A percentile compares a stretch with the other conserved stretches of the same genome.
Evolutionary conservation across 352 stramenopile genomes (phyloP).

Genomic region (Pythium plurisporium): DNA sequence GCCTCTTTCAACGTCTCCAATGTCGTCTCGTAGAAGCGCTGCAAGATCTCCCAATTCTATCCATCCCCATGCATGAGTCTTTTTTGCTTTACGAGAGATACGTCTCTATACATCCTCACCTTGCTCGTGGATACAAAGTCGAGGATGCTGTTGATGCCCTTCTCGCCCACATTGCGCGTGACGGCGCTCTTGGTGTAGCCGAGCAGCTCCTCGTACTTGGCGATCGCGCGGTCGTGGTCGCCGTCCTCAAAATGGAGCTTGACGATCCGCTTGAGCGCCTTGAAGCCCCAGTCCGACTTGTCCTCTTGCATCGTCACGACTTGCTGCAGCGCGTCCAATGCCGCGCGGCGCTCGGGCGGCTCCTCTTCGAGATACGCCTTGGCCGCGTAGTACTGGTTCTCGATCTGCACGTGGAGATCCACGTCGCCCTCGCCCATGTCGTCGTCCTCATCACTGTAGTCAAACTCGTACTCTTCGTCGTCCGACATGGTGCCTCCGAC

Average conservation of each 20-base stretch:
- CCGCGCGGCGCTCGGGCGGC: slow-evolving; percentile 29
- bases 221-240: slow-evolving; percentile 68
- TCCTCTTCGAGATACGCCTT: slow-evolving; percentile 78
- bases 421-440: slow-evolving; percentile 81
- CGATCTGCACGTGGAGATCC: slow-evolving; percentile 84
- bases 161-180: slow-evolving; percentile 92
- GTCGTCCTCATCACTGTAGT: slow-evolving; percentile 91
- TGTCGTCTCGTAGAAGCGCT: slow-evolving; percentile 84
- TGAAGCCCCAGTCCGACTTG: slow-evolving; percentile 89
- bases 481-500: slow-evolving; percentile 48
- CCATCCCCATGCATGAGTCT: no score
- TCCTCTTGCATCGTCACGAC: slow-evolving; percentile 47
- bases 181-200: slow-evolving; percentile 86
- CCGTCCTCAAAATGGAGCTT: slow-evolving; percentile 88
- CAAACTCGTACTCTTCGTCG: slow-evolving; percentile 86
- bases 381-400: slow-evolving; percentile 93
- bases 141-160: slow-evolving; percentile 94
- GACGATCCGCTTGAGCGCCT: slow-evolving; percentile 92
- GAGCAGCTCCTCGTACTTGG: slow-evolving; percentile 87
- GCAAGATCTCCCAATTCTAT: slow-evolving; percentile 82
- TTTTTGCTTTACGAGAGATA: no score
- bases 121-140: slow-evolving; percentile 90
- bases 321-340: slow-evolving; percentile 46
- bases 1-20: slow-evolving; percentile 81
- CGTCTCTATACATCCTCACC: no score